Percentiles rank a stretch among this genome's conserved stretches.
phyloP scores from a whole-genome alignment of 805 yeast genomes.

The Pichia scutulata region DNA sequence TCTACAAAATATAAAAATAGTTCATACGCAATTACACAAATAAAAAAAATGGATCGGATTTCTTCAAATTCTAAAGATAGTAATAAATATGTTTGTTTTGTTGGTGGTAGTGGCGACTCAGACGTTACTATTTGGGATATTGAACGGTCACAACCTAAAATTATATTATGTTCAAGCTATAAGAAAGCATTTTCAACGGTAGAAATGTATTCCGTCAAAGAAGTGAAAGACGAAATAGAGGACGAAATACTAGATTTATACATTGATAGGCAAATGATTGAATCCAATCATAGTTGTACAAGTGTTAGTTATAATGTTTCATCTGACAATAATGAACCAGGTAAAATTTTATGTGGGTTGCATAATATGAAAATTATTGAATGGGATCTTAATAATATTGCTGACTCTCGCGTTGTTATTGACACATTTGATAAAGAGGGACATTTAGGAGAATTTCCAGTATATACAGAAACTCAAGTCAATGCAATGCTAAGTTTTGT shows the following conservation, averaged over 20 bases:
- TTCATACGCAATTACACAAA: constrained; percentile 39
- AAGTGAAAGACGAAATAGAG: constrained; percentile 18
- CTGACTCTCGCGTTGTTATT: constrained; percentile 28
- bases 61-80: constrained; percentile 28
- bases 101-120: constrained; percentile 58
- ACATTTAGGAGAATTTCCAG: constrained; percentile 10
- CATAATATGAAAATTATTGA: constrained; percentile 21
- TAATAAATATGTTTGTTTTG: constrained; percentile 44
- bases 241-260: constrained; percentile 17
- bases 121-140: constrained; percentile 73
- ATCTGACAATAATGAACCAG: constrained; percentile 6
- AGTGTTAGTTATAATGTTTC: constrained; percentile 14
- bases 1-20: constrained; percentile 48
- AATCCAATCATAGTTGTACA: constrained; percentile 20
- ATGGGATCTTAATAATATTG: constrained; percentile 32
- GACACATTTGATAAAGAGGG: constrained; percentile 11
- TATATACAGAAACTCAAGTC: constrained; percentile 28
- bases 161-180: constrained; percentile 20
- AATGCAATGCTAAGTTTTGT: constrained; percentile 34
- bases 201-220: constrained; percentile 21
- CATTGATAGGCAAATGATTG: constrained; percentile 9
- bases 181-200: constrained; percentile 17
- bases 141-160: constrained; percentile 48
- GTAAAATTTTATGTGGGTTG: constrained; percentile 15
- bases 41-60: constrained; percentile 37